A percentile compares a stretch with the other conserved stretches of the same genome.
Conservation (phyloP, 1,284 basidiomycete genomes). For the Puccinia brachypodii region DNA sequence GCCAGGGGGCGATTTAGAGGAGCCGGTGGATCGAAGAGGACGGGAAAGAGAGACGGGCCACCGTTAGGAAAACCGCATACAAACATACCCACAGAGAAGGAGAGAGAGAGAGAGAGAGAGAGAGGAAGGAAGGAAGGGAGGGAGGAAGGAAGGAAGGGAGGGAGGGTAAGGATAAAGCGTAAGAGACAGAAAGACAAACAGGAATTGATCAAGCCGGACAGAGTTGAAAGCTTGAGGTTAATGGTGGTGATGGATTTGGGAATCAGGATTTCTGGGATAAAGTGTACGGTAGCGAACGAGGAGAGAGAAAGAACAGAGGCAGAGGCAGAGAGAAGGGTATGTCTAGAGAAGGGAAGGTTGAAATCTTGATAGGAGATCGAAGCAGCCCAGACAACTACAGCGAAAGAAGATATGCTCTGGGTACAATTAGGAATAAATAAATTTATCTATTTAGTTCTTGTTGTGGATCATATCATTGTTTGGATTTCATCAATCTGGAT, state of each 20-base stretch:
- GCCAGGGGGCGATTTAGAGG: background rate
- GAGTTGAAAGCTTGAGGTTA: conserved; percentile 32
- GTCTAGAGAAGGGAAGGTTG: conserved; percentile 11
- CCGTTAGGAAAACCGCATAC: too few relatives aligned
- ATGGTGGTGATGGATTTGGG: background rate
- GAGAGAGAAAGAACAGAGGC: background rate
- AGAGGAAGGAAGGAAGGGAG: background rate
- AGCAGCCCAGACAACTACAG: background rate
- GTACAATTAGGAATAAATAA: background rate
- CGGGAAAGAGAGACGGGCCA: too few relatives aligned
- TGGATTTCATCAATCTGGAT: background rate
- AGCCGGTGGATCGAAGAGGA: background rate
- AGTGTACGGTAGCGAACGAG: background rate
- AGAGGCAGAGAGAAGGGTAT: background rate
- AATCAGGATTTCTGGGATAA: background rate
- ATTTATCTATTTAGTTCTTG: background rate
- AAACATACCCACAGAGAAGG: background rate
- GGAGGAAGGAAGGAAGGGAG: background rate
- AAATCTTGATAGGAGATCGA: conserved; percentile 19
- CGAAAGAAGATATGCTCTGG: background rate
- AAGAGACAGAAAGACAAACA: background rate
- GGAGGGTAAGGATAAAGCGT: background rate
- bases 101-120: background rate
- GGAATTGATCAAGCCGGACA: background rate
- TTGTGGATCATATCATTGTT: background rate